phyloP scores from a whole-genome alignment of 371 early-diverging fungal species.

The Lichtheimia ramosa region DNA sequence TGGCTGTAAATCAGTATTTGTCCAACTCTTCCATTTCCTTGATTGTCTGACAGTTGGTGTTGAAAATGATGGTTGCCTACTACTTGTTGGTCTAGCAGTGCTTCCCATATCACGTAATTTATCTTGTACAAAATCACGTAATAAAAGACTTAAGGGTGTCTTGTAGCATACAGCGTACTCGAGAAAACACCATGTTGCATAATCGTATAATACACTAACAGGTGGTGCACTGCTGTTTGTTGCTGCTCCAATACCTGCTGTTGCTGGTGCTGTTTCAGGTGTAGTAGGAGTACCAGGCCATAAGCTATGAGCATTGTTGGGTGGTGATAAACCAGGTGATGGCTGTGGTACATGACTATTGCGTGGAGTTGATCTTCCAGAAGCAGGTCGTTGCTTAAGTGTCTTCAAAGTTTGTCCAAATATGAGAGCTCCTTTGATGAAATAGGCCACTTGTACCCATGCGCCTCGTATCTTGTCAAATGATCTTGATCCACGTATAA shows the following conservation, averaged over 20 bases:
- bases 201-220: slow-evolving; percentile 42
- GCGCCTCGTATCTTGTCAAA: slow-evolving; percentile 43
- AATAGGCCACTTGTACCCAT: slow-evolving; percentile 45
- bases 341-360: slow-evolving; percentile 1
- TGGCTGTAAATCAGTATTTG: slow-evolving; percentile 3
- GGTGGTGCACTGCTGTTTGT: slow-evolving; percentile 16
- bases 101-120: slow-evolving; percentile 29
- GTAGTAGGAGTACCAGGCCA: slow-evolving; percentile 12
- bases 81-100: neutral
- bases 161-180: slow-evolving; percentile 54
- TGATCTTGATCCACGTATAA: slow-evolving; percentile 48
- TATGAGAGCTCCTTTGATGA: slow-evolving; percentile 32
- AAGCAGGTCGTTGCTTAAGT: slow-evolving; percentile 1
- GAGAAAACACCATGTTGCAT: slow-evolving; percentile 56
- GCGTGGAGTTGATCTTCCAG: slow-evolving; percentile 19
- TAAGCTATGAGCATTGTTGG: neutral
- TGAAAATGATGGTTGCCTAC: slow-evolving; percentile 3
- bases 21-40: slow-evolving; percentile 27
- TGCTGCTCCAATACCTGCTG: slow-evolving; percentile 9
- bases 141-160: slow-evolving; percentile 47
- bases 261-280: slow-evolving; percentile 8
- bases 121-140: slow-evolving; percentile 53
- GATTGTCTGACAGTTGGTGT: neutral
- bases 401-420: slow-evolving; percentile 38
- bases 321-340: slow-evolving; percentile 16